Base-by-base conservation (phyloP, 2,329 filamentous ascomycete species). In the Ophiostoma novo-ulmi region DNA sequence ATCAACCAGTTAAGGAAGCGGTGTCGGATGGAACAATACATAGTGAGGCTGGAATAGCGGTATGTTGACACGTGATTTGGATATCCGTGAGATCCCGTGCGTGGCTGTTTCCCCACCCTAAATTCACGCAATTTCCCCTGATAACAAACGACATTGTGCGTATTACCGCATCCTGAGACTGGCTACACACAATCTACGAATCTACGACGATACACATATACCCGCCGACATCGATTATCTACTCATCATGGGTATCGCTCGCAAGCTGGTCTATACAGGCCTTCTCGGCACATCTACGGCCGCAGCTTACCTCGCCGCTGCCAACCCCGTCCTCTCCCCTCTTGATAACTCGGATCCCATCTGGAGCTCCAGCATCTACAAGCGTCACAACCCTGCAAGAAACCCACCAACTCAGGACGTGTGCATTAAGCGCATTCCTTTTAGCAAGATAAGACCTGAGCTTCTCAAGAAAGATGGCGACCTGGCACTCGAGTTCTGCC, bases 361-460 rank as follows among this genome's bases (percentile, higher is more conserved):
- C 75, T 89, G 88, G 83, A 81, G 81, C 70, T 85, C 85, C 38
- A 80, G 82, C 22, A 78, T 83, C 70, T 91, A 85, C 80, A 79
- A 81, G 67, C 83, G 82, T 72, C 84, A 85, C 78, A 93, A 92
- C 75, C 85, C 87, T 1, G 82, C 85, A 61, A 79, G 82, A 41
- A 91, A 91, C 77, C 85, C 88, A 0, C 81, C 85, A 0, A 85
- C 85, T 0, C 85, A 90, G 71, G 90, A 93, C 76, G 79, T 90
- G 13, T 89, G 86, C 75, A 80, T 91, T 74, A 86, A 87, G 74
- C 83, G 82, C 48, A 83, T 92, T 0, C 87, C 89, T 0, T 77
- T 93, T 67, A 81, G 80, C 66, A 86, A 88, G 76, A 87, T 93
- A 72, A 84, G 86, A 39, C 88, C 89, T 0, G 85, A 89, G 73